Evolutionary conservation across 345 rosid species (phyloP), one percentile per base, ranked within the genome.

Genomic region (Linum lewisii): DNA sequence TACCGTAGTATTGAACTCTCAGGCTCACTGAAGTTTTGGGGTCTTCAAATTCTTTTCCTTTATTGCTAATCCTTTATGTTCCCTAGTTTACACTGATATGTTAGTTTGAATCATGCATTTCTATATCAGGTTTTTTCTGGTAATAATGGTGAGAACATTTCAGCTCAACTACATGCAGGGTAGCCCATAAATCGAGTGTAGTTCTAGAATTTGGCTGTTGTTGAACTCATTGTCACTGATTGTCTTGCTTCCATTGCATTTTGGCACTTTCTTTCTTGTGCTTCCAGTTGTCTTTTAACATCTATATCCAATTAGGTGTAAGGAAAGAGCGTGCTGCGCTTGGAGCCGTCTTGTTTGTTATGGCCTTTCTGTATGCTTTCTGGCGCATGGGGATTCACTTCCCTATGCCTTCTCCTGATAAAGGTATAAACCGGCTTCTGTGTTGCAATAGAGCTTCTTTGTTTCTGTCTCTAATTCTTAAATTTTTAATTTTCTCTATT

Each of bases 371-470:
- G 29, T 93, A 93, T 76, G 95, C 82, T 69, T 93, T 93, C 70
- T 93, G 99, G 99, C 95, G 99, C 71, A 85, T 89, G 99, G 97
- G 99, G 61, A 73, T 93, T 76, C 99, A 93, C 76, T 93, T 93
- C 59, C 99, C 96, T 49, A 93, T 93, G 97, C 97, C 95, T 71
- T 87, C 97, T 1, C 77, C 84, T 20, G 95, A 89, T 68, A 93
- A 81, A 81, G 97, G 97, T 92, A 66, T 22, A 47, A 22, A 24
- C 57, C 22, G 20, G 56, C 47, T 42, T 42, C 47, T 42, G 13
- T 42, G 18, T 10, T 16, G 47, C 15, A 16, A 42, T 6, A 42
- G 47, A 11, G 14, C 18, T 16, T 42, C 47, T 66, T 57, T 22
- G 61, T 47, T 65, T 53, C 68, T 4, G 5, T 56, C 21, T 58